These are phyloP conservation scores for Pichia membranifaciens DNA, from an alignment of 805 yeast species.

Conservation along the genomic window DNA sequence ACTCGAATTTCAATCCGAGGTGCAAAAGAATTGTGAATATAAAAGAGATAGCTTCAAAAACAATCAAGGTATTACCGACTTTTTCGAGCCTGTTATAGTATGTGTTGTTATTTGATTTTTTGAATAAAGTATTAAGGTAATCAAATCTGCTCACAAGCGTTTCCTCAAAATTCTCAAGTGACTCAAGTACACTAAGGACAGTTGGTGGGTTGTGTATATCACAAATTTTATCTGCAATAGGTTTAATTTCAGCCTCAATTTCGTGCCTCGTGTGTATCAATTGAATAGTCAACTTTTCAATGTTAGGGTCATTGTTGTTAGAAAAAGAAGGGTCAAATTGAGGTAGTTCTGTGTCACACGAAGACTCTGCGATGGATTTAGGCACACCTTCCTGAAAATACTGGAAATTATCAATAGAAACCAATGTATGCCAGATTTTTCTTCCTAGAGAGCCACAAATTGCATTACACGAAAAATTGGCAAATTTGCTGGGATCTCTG, in stretches of 20 bases:
- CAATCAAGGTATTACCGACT: constrained; percentile 18
- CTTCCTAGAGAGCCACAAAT: constrained; percentile 30
- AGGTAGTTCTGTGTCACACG: constrained; percentile 51
- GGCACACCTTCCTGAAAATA: constrained; percentile 46
- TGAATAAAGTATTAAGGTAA: constrained; percentile 22
- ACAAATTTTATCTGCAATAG: constrained; percentile 34
- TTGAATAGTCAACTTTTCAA: constrained; percentile 38
- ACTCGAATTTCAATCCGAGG: constrained; percentile 33
- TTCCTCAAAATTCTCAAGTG: constrained; percentile 34
- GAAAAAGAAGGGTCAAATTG: constrained; percentile 30
- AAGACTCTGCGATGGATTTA: constrained; percentile 32
- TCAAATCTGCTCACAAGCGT: constrained; percentile 30
- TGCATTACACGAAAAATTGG: background rate
- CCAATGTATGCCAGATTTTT: constrained; percentile 51
- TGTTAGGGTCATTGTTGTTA: constrained; percentile 31
- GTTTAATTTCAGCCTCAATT: constrained; percentile 28
- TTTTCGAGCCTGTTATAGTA: constrained; percentile 21
- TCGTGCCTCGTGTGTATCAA: constrained; percentile 28
- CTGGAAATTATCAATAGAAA: constrained; percentile 40
- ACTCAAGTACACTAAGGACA: constrained; percentile 32
- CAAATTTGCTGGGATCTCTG: constrained; percentile 2
- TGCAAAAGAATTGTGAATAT: constrained; percentile 37
- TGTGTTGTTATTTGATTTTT: constrained; percentile 15
- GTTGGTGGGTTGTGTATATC: constrained; percentile 36
- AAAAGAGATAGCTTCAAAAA: constrained; percentile 28